phyloP scores from a whole-genome alignment of 2,329 filamentous ascomycete genomes.

The Sporothrix mexicana region DNA sequence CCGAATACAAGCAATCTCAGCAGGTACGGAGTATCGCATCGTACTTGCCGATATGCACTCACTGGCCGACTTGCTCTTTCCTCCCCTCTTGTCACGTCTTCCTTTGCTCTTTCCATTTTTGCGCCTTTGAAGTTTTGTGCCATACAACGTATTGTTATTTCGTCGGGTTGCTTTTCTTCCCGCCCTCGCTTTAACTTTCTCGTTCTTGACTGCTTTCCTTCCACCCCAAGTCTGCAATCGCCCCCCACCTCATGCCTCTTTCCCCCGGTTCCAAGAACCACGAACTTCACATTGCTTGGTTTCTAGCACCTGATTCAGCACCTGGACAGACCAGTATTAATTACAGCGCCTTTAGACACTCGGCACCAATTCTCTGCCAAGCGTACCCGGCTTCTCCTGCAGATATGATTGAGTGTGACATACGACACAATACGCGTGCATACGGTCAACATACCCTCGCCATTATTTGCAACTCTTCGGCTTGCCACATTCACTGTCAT shows the following conservation, averaged over 20 bases:
- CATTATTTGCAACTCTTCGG: too few relatives aligned
- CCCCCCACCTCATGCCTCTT: background rate
- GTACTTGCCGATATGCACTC: background rate
- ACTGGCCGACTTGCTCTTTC: background rate
- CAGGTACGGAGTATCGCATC: too few relatives aligned
- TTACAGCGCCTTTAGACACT: background rate
- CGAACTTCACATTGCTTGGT: background rate
- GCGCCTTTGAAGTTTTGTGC: too few relatives aligned
- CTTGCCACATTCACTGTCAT: too few relatives aligned
- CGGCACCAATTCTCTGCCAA: background rate
- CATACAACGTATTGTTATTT: background rate
- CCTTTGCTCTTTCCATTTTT: background rate
- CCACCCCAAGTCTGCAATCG: background rate
- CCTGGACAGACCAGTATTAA: background rate
- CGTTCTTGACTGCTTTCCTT: background rate
- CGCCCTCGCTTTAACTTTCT: background rate
- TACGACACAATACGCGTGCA: too few relatives aligned
- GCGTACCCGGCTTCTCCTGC: too few relatives aligned
- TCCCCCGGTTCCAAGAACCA: background rate
- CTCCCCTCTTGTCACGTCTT: background rate
- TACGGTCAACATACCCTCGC: too few relatives aligned
- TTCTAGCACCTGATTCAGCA: conserved; percentile 10
- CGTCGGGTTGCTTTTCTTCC: background rate
- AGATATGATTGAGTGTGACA: too few relatives aligned
- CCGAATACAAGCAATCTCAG: too few relatives aligned